These are phyloP conservation scores for Tephrocybe sp. DNA, from an alignment of 768 basidiomycete species.

Conservation along the genomic window DNA sequence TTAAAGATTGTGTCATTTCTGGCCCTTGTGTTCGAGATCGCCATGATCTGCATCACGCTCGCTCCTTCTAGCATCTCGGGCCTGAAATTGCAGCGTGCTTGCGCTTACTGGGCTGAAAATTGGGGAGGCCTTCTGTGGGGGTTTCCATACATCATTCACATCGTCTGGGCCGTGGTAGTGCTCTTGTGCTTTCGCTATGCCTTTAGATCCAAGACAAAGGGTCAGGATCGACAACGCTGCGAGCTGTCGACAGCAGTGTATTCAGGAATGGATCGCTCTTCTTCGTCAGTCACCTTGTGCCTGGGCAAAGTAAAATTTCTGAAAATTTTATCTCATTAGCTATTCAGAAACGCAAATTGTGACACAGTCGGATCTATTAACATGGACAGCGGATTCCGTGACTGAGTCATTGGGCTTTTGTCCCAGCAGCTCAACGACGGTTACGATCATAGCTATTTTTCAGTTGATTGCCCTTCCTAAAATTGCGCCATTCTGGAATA, in stretches of 20 bases:
- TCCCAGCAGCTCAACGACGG: not conserved
- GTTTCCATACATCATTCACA: conserved; percentile 1
- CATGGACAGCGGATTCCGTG: not conserved
- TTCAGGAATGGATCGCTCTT: too few species aligned
- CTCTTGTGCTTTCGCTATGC: not conserved
- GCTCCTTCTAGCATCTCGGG: not conserved
- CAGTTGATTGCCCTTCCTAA: not conserved
- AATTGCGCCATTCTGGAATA: not conserved
- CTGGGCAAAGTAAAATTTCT: too few species aligned
- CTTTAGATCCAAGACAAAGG: too few species aligned
- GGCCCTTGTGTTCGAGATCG: not conserved
- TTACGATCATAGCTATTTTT: not conserved
- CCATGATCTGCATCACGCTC: not conserved
- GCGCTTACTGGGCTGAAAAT: not conserved
- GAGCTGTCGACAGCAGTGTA: too few species aligned
- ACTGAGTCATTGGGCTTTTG: not conserved
- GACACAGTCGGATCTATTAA: not conserved
- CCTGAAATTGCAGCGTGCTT: conserved; percentile 5
- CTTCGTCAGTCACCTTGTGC: too few species aligned
- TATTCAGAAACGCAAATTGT: not conserved
- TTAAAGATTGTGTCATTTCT: not conserved
- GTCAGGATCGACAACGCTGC: too few species aligned
- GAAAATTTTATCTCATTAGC: too few species aligned
- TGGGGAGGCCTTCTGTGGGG: conserved; percentile 8
- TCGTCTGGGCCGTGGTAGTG: not conserved